phyloP scores from a whole-genome alignment of 2,329 filamentous ascomycete species.

The Curvularia verruculosa region DNA sequence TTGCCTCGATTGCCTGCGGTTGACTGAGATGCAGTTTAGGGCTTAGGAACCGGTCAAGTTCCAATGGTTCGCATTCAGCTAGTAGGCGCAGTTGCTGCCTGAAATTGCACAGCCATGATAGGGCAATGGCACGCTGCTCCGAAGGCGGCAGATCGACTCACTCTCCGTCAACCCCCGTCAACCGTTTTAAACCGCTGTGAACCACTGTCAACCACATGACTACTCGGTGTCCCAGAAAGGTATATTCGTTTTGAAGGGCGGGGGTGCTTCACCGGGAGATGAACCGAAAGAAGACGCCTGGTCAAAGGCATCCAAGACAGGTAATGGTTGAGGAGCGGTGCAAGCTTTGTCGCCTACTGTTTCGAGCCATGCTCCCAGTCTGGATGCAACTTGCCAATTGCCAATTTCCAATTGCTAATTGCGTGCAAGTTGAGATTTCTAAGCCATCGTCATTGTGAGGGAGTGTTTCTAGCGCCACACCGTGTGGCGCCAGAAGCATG shows the following conservation, averaged over 20 bases:
- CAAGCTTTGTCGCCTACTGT: neutral
- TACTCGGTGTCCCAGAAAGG: neutral
- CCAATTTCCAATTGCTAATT: too few relatives aligned
- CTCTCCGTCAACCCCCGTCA: slow-evolving; percentile 3
- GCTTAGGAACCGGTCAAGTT: neutral
- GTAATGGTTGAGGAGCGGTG: neutral
- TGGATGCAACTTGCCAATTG: neutral
- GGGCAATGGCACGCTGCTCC: slow-evolving; percentile 10
- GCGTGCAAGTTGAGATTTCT: neutral
- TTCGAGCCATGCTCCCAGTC: neutral
- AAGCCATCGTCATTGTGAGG: neutral
- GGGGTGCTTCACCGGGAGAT: slow-evolving; percentile 1
- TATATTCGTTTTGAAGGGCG: neutral
- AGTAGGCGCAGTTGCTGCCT: slow-evolving; percentile 11
- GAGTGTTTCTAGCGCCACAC: slow-evolving; percentile 8
- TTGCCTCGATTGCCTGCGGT: neutral
- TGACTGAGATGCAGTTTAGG: neutral
- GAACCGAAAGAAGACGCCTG: slow-evolving; percentile 1
- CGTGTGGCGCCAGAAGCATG: slow-evolving; percentile 9
- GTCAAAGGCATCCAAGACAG: slow-evolving; percentile 31
- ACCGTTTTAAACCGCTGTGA: too few relatives aligned
- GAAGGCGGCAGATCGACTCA: slow-evolving; percentile 8
- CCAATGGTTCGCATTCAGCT: neutral
- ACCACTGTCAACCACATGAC: slow-evolving; percentile 7
- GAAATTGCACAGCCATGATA: slow-evolving; percentile 9